Evolutionary conservation across 2,329 filamentous ascomycete genomes (phyloP).

Genomic region (Pestalotiopsis sp.): DNA sequence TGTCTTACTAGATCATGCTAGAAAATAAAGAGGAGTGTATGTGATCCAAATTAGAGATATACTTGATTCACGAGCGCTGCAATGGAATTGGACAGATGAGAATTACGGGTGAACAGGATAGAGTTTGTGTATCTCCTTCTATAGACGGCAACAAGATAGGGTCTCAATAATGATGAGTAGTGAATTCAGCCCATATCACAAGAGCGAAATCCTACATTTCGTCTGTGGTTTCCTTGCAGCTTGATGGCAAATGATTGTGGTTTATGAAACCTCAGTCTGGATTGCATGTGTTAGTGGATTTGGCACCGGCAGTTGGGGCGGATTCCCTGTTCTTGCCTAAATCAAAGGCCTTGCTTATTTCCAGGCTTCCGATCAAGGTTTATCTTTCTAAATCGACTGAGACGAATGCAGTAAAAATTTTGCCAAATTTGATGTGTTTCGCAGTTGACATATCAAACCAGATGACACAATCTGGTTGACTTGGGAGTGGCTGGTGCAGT

Average conservation of each 20-base stretch:
- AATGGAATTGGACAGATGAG: too few species aligned
- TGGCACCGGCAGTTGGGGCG: neutral
- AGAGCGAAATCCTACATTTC: too few species aligned
- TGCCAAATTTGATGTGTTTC: neutral
- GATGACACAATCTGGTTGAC: neutral
- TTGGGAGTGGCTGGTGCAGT: slow-evolving; percentile 5
- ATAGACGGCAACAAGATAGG: too few species aligned
- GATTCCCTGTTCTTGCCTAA: neutral
- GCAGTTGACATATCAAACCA: too few species aligned
- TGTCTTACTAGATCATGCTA: neutral
- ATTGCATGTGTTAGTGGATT: neutral
- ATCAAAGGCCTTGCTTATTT: neutral
- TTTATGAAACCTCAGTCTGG: neutral
- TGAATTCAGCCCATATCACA: too few species aligned
- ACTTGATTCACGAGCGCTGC: too few species aligned
- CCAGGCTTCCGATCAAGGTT: neutral
- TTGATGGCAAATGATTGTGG: too few species aligned
- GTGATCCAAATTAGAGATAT: too few species aligned
- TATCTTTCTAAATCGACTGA: neutral
- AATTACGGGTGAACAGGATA: too few species aligned
- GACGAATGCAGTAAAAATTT: neutral
- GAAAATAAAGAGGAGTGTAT: neutral
- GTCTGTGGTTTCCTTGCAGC: too few species aligned
- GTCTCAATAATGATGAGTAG: too few species aligned
- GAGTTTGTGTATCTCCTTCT: too few species aligned